Percentiles rank a stretch among this genome's conserved stretches.
Evolutionary conservation across 768 basidiomycete species (phyloP).

Genomic region (Rhodotorula kratochvilovae): DNA sequence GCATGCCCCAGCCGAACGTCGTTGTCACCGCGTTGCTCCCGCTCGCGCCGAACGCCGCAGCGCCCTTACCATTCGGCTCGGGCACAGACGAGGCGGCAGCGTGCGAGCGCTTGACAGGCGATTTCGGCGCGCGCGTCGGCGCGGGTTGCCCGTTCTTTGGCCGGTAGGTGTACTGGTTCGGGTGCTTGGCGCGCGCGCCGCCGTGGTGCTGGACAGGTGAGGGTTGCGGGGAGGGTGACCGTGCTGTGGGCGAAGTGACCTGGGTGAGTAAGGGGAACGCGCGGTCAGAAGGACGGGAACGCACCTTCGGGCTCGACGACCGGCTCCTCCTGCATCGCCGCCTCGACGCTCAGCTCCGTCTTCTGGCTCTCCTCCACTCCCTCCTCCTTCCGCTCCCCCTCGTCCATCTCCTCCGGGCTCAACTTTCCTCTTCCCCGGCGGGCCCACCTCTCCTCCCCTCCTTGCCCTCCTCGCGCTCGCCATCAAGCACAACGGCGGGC

Average conservation of each 20-base stretch:
- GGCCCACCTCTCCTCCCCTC: not conserved
- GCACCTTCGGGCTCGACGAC: slow-evolving; percentile 50
- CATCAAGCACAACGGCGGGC: not conserved
- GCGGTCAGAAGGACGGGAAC: not conserved
- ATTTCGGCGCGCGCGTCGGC: not conserved
- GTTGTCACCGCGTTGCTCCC: not conserved
- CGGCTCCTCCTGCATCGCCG: slow-evolving; percentile 6
- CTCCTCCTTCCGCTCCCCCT: not conserved
- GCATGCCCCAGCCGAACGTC: slow-evolving; percentile 65
- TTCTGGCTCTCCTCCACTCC: not conserved
- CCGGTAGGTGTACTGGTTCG: slow-evolving; percentile 55
- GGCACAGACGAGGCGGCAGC: slow-evolving; percentile 46
- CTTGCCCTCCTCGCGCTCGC: not conserved
- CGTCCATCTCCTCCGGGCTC: not conserved
- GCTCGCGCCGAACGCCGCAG: too few species aligned
- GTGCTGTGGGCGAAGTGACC: not conserved
- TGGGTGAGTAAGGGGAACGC: not conserved
- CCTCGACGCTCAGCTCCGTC: not conserved
- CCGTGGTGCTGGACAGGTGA: not conserved
- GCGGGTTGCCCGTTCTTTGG: slow-evolving; percentile 40
- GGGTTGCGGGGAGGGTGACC: slow-evolving; percentile 12
- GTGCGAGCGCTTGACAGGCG: slow-evolving; percentile 27
- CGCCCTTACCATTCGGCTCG: not conserved
- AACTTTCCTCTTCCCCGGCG: not conserved
- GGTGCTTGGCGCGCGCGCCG: slow-evolving; percentile 48